Evolutionary conservation across 306 rosid genomes (phyloP), one percentile per base, ranked within the genome.

Genomic region (Pyrus pyrifolia): DNA sequence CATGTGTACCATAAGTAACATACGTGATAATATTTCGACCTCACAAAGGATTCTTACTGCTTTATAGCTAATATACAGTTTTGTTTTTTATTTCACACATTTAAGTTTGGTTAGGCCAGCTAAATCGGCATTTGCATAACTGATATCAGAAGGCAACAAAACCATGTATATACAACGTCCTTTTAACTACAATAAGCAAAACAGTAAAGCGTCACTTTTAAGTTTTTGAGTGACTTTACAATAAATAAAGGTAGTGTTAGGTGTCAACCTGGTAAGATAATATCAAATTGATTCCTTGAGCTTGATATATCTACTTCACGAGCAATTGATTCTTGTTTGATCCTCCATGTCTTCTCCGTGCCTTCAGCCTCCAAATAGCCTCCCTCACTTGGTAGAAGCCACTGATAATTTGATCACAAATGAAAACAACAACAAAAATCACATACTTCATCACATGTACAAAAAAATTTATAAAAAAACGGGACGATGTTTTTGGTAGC

Each of bases 281-380:
- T 86, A 79, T 95, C 98, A 71, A 80, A 87, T 81, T 88, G 97
- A 44, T 88, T 92, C 76, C 91, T 84, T 69, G 84, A 74, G 80
- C 94, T 90, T 73, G 68, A 75, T 77, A 89, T 84, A 79, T 88
- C 96, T 64, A 89, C 96, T 86, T 87, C 96, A 6, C 23, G 74
- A 49, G 38, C 38, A 33, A 33, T 33, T 33, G 38, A 33, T 33
- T 33, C 38, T 33, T 33, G 38, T 5, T 33, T 33, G 38, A 33
- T 33, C 38, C 38, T 33, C 38, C 38, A 33, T 33, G 38, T 33
- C 38, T 33, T 33, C 38, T 33, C 38, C 38, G 1, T 5, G 38
- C 38, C 38, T 33, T 33, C 38, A 33, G 38, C 38, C 38, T 33
- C 38, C 38, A 33, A 33, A 33, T 33, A 33, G 38, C 38, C 38